Base-by-base conservation (phyloP, 140 eudicot genomes). In the Stevia rebaudiana region DNA sequence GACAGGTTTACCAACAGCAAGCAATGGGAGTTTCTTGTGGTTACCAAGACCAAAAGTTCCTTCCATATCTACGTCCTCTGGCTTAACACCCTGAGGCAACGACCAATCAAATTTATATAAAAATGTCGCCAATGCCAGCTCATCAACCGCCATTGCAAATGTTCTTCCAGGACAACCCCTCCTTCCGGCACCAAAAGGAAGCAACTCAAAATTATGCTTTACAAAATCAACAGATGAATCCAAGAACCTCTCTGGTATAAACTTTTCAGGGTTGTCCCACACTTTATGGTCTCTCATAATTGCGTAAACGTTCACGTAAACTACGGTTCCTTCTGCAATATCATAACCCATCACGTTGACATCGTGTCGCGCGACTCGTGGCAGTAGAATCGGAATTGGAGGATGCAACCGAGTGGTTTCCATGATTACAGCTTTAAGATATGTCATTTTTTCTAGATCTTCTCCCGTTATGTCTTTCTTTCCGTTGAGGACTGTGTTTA, bases 161-260 rank as follows among this genome's bases (percentile, higher is more conserved):
- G 11, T 3, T 12, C 51, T 62, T 42, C 68, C 68, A 15, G 68
- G 68, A 17, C 68, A 62, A 22, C 12, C 21, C 53, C 68, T 62
- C 25, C 53, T 23, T 23, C 68, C 68, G 0, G 68, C 68, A 2
- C 68, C 68, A 13, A 62, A 62, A 3, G 68, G 49, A 22, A 62
- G 18, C 8, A 50, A 50, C 57, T 50, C 57, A 1, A 21, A 50
- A 50, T 50, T 50, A 10, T 50, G 57, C 33, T 23, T 50, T 23
- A 50, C 5, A 11, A 19, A 22, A 23, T 50, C 57, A 50, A 4
- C 4, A 50, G 31, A 21, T 28, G 68, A 62, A 16, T 62, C 68
- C 68, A 62, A 41, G 54, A 62, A 62, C 68, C 68, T 62, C 68
- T 62, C 68, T 15, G 68, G 68, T 1, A 22, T 0, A 25, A 62